phyloP scores from a whole-genome alignment of 495 filamentous ascomycete species.

The Aspergillus cavernicola region DNA sequence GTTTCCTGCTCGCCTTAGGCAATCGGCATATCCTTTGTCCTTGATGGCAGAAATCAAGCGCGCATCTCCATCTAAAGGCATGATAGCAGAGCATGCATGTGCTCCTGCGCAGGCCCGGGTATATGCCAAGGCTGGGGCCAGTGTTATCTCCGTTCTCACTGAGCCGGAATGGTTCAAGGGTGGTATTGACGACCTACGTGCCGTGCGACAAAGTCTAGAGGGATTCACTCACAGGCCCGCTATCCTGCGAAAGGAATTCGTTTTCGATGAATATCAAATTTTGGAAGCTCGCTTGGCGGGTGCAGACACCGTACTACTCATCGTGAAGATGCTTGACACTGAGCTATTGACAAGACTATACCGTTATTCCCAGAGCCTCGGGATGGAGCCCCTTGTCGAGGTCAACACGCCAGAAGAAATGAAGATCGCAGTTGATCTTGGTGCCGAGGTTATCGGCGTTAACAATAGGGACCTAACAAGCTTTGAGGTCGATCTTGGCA shows the following conservation, averaged over 20 bases:
- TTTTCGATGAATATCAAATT: conserved; percentile 98
- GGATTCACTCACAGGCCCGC: conserved; percentile 90
- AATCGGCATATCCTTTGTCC: conserved; percentile 76
- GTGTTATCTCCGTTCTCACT: conserved; percentile 94
- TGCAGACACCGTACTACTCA: conserved; percentile 91
- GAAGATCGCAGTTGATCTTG: conserved; percentile 78
- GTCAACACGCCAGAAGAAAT: conserved; percentile 95
- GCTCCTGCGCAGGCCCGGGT: conserved; percentile 86
- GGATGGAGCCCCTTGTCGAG: conserved; percentile 97
- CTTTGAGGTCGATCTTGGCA: conserved; percentile 95
- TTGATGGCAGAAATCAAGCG: conserved; percentile 97
- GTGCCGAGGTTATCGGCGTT: conserved; percentile 92
- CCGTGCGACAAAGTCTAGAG: conserved; percentile 81
- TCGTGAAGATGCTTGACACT: conserved; percentile 94
- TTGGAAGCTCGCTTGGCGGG: conserved; percentile 90
- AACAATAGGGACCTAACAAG: conserved; percentile 95
- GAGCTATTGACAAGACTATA: conserved; percentile 76
- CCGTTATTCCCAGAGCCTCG: conserved; percentile 79
- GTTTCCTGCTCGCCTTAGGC: conserved; percentile 72
- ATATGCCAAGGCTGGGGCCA: conserved; percentile 91
- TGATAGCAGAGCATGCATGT: conserved; percentile 82
- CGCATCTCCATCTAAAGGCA: conserved; percentile 92
- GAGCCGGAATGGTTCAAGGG: conserved; percentile 99
- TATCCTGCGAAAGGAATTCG: conserved; percentile 91
- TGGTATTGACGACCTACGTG: conserved; percentile 86